Percentiles rank a stretch among this genome's conserved stretches.
Evolutionary conservation across 2,329 filamentous ascomycete species (phyloP).

Genomic region (Xylaria multiplex): DNA sequence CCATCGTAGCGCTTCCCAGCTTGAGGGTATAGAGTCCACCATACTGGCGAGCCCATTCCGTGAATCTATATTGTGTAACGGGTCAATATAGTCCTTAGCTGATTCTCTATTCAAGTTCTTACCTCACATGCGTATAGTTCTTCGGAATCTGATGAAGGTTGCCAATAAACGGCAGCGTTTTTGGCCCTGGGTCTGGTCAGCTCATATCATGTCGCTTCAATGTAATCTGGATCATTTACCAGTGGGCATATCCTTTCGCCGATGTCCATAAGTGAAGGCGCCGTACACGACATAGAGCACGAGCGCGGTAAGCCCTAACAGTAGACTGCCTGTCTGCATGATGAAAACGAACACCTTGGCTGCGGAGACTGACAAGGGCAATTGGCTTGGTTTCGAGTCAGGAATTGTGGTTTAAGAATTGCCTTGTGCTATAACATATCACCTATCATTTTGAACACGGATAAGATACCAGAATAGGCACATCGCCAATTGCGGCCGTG

Average conservation of each 20-base stretch:
- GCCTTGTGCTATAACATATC: no score
- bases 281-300: constrained; percentile 21
- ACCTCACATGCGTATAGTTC: constrained; percentile 28
- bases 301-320: not conserved
- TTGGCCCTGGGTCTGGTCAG: constrained; percentile 15
- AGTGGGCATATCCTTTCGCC: constrained; percentile 31
- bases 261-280: constrained; percentile 29
- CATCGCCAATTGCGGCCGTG: no score
- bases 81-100: no score
- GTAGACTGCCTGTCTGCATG: not conserved
- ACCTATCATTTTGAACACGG: no score
- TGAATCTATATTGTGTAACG: constrained; percentile 45
- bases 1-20: constrained; percentile 49
- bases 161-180: constrained; percentile 32
- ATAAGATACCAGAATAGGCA: no score
- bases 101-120: not conserved
- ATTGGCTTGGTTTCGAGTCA: no score
- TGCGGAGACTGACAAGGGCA: no score
- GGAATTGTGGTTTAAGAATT: no score
- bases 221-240: constrained; percentile 11
- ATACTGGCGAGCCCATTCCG: constrained; percentile 53
- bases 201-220: no score
- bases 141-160: constrained; percentile 33
- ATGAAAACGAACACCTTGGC: constrained; percentile 1
- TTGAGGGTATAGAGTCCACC: constrained; percentile 35